Evolutionary conservation across 495 filamentous ascomycete species (phyloP), one percentile per base, ranked within the genome.

Genomic region (Penicillium bialowiezense): DNA sequence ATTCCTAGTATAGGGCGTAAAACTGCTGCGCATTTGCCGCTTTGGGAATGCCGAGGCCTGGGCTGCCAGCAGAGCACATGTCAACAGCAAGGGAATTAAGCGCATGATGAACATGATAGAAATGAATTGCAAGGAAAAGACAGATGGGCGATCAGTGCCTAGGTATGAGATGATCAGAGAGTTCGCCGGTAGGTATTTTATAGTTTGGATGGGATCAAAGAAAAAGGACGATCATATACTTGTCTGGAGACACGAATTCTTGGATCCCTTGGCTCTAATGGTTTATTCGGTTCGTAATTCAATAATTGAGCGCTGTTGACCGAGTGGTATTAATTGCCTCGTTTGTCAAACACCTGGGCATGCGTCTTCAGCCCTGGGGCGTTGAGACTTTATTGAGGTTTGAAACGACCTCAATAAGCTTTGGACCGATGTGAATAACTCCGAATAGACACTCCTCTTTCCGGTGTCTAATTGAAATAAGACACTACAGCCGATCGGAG

Each of bases 151-250:
- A n/a, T n/a, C n/a, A n/a, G n/a, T n/a, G n/a, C n/a, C n/a, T n/a
- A n/a, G n/a, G n/a, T n/a, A n/a, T n/a, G n/a, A n/a, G n/a, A 13
- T 17, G 36, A 39, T 13, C 29, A 13, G 1, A 21, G 36, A 23
- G 13, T n/a, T 6, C 3, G 17, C 26, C 32, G 9, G 12, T 7
- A 13, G 3, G 12, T 32, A 36, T 35, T 20, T 23, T 35, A 41
- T 41, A 31, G 20, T 15, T 38, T 46, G 32, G 5, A 28, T 31
- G 2, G 7, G 24, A 1, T 39, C 35, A 46, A 44, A 44, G 42
- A 10, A 17, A 44, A 9, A 23, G 36, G 45, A 7, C 36, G 45
- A 48, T 48, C 36, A 13, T 39, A 15, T 23, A 40, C 45, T 23
- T 32, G 18, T 40, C 31, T 12, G 26, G 35, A 32, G 35, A 13